A percentile compares a stretch with the other conserved stretches of the same genome.
These are phyloP conservation scores for Takashimella koratensis DNA, from an alignment of 1,284 basidiomycete genomes.

Conservation along the genomic window DNA sequence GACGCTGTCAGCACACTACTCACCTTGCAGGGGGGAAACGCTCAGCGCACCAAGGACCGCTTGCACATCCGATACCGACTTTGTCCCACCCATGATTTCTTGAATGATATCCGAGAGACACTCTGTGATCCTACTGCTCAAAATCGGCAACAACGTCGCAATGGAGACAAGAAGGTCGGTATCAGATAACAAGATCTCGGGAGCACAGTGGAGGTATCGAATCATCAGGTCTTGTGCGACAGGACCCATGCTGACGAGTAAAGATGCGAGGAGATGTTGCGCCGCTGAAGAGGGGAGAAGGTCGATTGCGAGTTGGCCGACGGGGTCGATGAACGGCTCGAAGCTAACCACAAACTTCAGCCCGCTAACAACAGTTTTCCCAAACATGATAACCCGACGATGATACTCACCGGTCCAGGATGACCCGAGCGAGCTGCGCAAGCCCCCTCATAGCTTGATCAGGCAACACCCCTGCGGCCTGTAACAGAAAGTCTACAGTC, in stretches of 20 bases:
- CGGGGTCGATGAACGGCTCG: constrained; percentile 21
- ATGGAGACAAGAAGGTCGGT: constrained; percentile 30
- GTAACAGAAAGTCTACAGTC: constrained; percentile 25
- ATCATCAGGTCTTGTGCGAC: constrained; percentile 28
- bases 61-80: neutral
- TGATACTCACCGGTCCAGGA: constrained; percentile 23
- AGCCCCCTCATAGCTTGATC: constrained; percentile 19
- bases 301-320: constrained; percentile 17
- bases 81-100: constrained; percentile 12
- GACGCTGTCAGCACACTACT: too few relatives aligned
- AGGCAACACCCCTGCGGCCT: neutral
- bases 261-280: constrained; percentile 21
- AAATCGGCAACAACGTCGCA: constrained; percentile 27
- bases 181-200: constrained; percentile 24
- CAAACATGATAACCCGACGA: too few relatives aligned
- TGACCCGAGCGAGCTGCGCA: constrained; percentile 23
- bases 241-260: constrained; percentile 30
- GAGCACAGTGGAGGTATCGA: constrained; percentile 24
- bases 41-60: constrained; percentile 29
- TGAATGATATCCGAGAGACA: constrained; percentile 29
- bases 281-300: constrained; percentile 14
- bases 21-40: constrained; percentile 32
- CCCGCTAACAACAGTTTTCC: too few relatives aligned
- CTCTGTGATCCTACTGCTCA: constrained; percentile 23
- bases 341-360: constrained; percentile 17